Evolutionary conservation across 129 eudicot genomes (phyloP), one percentile per base, ranked within the genome.

Genomic region (Smallanthus sonchifolius): DNA sequence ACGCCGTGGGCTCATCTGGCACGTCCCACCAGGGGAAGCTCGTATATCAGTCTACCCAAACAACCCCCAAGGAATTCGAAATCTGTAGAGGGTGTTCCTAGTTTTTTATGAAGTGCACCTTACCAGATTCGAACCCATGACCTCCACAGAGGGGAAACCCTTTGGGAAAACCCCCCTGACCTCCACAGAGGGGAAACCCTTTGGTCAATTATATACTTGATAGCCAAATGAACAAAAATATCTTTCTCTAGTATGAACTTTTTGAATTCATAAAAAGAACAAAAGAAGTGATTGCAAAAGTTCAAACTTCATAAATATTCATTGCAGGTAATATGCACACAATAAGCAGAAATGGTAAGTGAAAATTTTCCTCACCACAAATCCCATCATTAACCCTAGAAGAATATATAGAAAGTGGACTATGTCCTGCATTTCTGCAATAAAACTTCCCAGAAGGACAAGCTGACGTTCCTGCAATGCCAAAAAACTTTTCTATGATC

Each of bases 381-480:
- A 94, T 85, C 57, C 97, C 99, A 82, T 94, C 99, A 86, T 90
- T 94, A 74, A 94, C 99, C 81, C 97, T 80, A 14, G 97, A 94
- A 63, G 99, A 94, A 81, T 44, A 88, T 62, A 94, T 42, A 52
- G 67, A 19, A 35, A 88, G 57, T 5, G 99, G 96, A 84, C 48
- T 54, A 81, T 94, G 97, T 1, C 99, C 99, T 4, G 83, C 81
- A 75, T 94, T 94, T 47, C 65, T 61, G 64, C 99, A 94, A 42
- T 90, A 83, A 73, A 90, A 94, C 59, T 77, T 88, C 16, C 91
- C 97, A 75, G 54, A 75, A 43, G 99, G 97, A 79, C 99, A 94
- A 19, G 99, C 99, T 3, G 99, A 91, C n/a, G 99, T 94, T 71
- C 99, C 99, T 94, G 91, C 78, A 87, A 81, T 48, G 40, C 72